A percentile compares a stretch with the other conserved stretches of the same genome.
Conservation (phyloP, 345 rosid species). For the Viola odorata region DNA sequence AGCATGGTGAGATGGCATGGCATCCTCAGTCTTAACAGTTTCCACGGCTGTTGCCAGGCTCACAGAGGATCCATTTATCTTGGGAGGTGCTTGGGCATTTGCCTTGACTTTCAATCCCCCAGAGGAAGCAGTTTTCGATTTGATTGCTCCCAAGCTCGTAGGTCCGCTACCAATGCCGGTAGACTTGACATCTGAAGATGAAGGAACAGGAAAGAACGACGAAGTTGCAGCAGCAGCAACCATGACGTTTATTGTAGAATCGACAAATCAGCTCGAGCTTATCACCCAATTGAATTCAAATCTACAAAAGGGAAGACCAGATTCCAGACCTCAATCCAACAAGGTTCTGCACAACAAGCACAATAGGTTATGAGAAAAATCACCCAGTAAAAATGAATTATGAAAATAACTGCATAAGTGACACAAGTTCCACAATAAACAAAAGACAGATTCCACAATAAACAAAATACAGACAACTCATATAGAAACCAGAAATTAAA, state of each 20-base stretch:
- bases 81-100: constrained; percentile 83
- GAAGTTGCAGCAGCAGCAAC: constrained; percentile 73
- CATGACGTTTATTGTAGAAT: constrained; percentile 35
- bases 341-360: constrained; percentile 2
- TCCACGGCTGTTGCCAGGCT: constrained; percentile 40
- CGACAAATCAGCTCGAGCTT: background rate
- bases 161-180: constrained; percentile 41
- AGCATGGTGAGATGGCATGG: constrained; percentile 37
- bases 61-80: constrained; percentile 70
- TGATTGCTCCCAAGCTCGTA: constrained; percentile 43
- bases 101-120: constrained; percentile 71
- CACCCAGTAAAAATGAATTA: background rate
- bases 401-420: background rate
- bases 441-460: background rate
- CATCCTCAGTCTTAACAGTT: constrained; percentile 45
- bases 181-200: constrained; percentile 47
- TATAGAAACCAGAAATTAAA: too few relatives aligned
- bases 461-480: background rate
- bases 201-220: constrained; percentile 57
- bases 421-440: background rate
- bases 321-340: background rate
- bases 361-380: background rate
- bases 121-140: constrained; percentile 36
- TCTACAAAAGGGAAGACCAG: background rate
- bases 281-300: background rate